Percentiles rank a stretch among this genome's conserved stretches.
Conservation (phyloP, 768 basidiomycete genomes). For the Leccinum subgranulosum region DNA sequence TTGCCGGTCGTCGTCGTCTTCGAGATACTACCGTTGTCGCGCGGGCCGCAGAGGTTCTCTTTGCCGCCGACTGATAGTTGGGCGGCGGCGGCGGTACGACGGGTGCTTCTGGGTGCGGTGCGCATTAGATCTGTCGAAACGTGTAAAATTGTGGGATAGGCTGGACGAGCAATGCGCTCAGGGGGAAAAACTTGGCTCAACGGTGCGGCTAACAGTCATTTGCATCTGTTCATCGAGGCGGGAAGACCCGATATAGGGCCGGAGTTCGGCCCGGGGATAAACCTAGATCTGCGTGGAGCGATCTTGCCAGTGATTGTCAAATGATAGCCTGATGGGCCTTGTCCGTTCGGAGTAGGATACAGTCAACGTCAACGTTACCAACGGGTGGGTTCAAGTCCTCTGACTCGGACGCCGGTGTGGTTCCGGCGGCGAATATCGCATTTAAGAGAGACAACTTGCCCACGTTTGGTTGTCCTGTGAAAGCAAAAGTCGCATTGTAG, state of each 20-base stretch:
- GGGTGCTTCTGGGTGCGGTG: constrained; percentile 25
- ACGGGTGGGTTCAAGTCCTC: too few species aligned
- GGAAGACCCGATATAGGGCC: too few species aligned
- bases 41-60: constrained; percentile 8
- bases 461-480: constrained; percentile 85
- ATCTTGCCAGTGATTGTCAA: too few species aligned
- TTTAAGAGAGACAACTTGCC: constrained; percentile 93
- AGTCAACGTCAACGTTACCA: too few species aligned
- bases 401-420: too few species aligned
- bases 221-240: background rate
- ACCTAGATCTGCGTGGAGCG: too few species aligned
- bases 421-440: constrained; percentile 73
- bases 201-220: constrained; percentile 24
- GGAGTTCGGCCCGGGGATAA: too few species aligned
- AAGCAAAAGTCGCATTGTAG: background rate
- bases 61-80: constrained; percentile 11
- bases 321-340: too few species aligned
- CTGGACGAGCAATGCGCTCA: background rate
- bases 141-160: constrained; percentile 19
- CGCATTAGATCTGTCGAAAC: constrained; percentile 20
- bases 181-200: background rate
- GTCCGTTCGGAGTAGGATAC: too few species aligned
- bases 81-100: constrained; percentile 13
- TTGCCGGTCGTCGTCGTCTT: background rate
- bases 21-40: background rate